These are phyloP conservation scores for Sanghuangporus weigelae DNA, from an alignment of 1,284 basidiomycete species.

Conservation along the genomic window DNA sequence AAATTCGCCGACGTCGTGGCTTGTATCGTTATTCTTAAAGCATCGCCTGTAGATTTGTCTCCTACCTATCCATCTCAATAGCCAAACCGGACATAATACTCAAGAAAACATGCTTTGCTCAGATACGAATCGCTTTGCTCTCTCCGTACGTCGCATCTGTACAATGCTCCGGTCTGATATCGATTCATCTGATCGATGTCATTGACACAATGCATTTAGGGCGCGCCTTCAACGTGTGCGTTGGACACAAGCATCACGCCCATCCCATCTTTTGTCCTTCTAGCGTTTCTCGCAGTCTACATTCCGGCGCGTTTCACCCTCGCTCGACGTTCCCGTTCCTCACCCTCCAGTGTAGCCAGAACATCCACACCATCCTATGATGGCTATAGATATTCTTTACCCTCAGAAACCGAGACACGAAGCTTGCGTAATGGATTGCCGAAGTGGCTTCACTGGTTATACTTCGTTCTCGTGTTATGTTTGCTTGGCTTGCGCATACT, in stretches of 20 bases:
- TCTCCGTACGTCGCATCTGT: not conserved
- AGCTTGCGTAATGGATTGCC: not conserved
- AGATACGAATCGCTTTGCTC: not conserved
- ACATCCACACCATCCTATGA: not conserved
- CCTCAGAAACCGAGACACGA: not conserved
- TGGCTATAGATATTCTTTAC: not conserved
- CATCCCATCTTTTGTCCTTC: conserved; percentile 13
- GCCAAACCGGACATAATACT: too few relatives aligned
- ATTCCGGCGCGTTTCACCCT: conserved; percentile 4
- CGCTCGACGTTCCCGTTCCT: not conserved
- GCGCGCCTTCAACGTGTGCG: conserved; percentile 18
- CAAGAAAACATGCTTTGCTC: not conserved
- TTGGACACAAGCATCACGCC: conserved; percentile 13
- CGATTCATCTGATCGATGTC: not conserved
- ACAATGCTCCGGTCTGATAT: not conserved
- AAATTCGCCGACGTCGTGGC: not conserved
- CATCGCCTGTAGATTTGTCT: not conserved
- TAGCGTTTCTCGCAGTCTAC: conserved; percentile 13
- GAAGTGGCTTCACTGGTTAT: conserved; percentile 13
- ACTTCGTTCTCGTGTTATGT: conserved; percentile 7
- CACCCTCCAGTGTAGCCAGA: not conserved
- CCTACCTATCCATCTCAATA: not conserved
- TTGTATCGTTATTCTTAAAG: not conserved
- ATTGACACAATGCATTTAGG: not conserved
- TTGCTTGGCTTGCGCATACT: conserved; percentile 12